Conservation (phyloP, 1,284 basidiomycete species). For the Polyporus tsugae region DNA sequence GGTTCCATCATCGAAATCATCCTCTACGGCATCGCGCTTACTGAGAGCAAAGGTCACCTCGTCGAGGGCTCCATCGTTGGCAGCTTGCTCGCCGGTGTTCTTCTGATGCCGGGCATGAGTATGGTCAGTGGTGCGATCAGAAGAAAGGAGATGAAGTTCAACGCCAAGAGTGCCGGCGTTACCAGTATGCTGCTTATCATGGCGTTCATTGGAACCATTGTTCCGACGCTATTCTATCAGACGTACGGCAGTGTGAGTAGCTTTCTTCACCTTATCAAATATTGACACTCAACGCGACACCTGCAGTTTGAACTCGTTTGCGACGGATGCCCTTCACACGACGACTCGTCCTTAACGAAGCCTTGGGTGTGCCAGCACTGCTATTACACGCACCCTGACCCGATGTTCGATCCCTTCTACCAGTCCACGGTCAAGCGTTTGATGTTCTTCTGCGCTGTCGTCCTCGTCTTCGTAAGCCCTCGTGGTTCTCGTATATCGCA, state of each 20-base stretch:
- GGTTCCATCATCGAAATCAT: slow-evolving; percentile 98
- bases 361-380: slow-evolving; percentile 93
- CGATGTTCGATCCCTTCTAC: slow-evolving; percentile 95
- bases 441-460: slow-evolving; percentile 93
- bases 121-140: slow-evolving; percentile 96
- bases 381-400: slow-evolving; percentile 95
- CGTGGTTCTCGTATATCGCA: slow-evolving; percentile 8
- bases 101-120: slow-evolving; percentile 96
- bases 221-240: slow-evolving; percentile 98
- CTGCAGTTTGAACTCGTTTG: slow-evolving; percentile 92
- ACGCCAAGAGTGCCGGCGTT: slow-evolving; percentile 97
- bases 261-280: slow-evolving; percentile 14
- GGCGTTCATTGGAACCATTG: slow-evolving; percentile 97
- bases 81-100: slow-evolving; percentile 91
- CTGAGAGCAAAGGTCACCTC: slow-evolving; percentile 89
- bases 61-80: slow-evolving; percentile 99
- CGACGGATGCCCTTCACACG: slow-evolving; percentile 78
- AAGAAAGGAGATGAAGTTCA: slow-evolving; percentile 97
- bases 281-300: slow-evolving; percentile 2
- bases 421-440: slow-evolving; percentile 92
- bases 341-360: slow-evolving; percentile 43
- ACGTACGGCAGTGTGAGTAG: slow-evolving; percentile 93
- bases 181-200: slow-evolving; percentile 99
- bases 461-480: slow-evolving; percentile 86
- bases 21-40: slow-evolving; percentile 91